Base-by-base conservation (phyloP, 805 yeast species). In the Yarrowia sp. region DNA sequence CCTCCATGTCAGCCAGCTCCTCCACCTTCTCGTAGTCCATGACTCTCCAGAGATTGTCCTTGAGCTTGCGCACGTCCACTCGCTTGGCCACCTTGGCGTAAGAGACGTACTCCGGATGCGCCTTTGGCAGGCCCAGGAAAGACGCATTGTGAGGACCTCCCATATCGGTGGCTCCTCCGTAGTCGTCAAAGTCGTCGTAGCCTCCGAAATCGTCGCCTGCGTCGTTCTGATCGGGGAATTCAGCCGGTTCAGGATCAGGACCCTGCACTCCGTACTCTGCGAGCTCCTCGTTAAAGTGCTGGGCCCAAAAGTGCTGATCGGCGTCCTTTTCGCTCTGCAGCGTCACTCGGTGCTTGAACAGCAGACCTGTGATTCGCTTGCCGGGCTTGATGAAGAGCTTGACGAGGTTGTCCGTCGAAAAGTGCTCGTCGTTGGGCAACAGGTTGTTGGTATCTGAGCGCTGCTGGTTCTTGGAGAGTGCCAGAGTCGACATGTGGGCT, bases 281-380 rank as follows among this genome's bases (percentile, higher is more conserved):
- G 3, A 55, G 27, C 18, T 55, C 47, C 19, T 36, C 47, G 27
- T 39, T 39, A 27, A 55, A 38, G 38, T 87, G 67, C 81, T 84
- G 31, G 77, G 94, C 93, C 87, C 92, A 90, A 68, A 79, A 87
- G 32, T 82, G 79, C 64, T 86, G 89, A 68, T 88, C 91, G 66
- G 76, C 77, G 27, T 77, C 76, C 10, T 71, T 70, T 47, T 61
- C 66, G 29, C 19, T 49, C 32, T 59, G 56, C 2, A 47, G 44
- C 16, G 44, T 59, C 25, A 59, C 56, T 19, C 60, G 18, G 25
- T 61, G 51, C n/a, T 53, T 56, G 47, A 61, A 61, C 18, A 61
- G 33, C 2, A 51, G 44, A 3, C 63, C 63, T 1, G 61, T 55
- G 35, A 66, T 58, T 16, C 61, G 66, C 12, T 68, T 70, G 22